phyloP scores from a whole-genome alignment of 2,329 filamentous ascomycete species.

The Westerdykella sp. region DNA sequence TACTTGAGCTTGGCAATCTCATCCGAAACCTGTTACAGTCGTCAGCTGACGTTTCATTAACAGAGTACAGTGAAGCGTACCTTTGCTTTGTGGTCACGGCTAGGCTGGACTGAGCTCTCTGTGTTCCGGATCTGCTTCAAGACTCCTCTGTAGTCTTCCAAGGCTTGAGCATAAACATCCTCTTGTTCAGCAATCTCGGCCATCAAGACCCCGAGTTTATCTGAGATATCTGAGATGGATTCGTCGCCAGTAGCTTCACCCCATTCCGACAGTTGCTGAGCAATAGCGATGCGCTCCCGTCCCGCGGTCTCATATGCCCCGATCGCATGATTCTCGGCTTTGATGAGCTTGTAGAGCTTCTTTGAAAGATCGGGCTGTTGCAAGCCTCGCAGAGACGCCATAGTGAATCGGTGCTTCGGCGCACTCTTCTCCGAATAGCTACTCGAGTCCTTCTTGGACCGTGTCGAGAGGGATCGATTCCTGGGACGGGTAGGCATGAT shows the following conservation, averaged over 20 bases:
- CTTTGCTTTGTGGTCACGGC: slow-evolving; percentile 77
- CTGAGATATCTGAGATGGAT: slow-evolving; percentile 78
- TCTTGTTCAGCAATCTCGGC: slow-evolving; percentile 93
- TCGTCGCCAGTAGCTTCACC: slow-evolving; percentile 88
- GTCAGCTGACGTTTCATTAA: slow-evolving; percentile 5
- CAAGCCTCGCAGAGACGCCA: slow-evolving; percentile 77
- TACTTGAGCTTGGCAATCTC: slow-evolving; percentile 88
- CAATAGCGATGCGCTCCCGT: slow-evolving; percentile 77
- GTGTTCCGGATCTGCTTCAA: slow-evolving; percentile 94
- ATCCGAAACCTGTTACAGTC: slow-evolving; percentile 58
- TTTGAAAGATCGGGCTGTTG: slow-evolving; percentile 84
- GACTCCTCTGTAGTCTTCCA: slow-evolving; percentile 76
- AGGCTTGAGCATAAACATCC: slow-evolving; percentile 73
- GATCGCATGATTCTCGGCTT: slow-evolving; percentile 87
- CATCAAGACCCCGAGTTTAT: slow-evolving; percentile 90
- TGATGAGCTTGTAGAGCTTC: slow-evolving; percentile 86
- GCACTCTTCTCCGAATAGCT: slow-evolving; percentile 38
- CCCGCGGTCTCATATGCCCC: slow-evolving; percentile 76
- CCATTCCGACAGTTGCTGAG: slow-evolving; percentile 91
- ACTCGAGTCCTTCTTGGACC: slow-evolving; percentile 53
- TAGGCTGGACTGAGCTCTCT: slow-evolving; percentile 90
- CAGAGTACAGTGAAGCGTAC: slow-evolving; percentile 17
- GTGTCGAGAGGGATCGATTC: slow-evolving; percentile 69
- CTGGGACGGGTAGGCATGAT: slow-evolving; percentile 38
- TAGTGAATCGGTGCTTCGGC: slow-evolving; percentile 67